Conservation (phyloP, 2,329 filamentous ascomycete species). For the Diaporthe citri region DNA sequence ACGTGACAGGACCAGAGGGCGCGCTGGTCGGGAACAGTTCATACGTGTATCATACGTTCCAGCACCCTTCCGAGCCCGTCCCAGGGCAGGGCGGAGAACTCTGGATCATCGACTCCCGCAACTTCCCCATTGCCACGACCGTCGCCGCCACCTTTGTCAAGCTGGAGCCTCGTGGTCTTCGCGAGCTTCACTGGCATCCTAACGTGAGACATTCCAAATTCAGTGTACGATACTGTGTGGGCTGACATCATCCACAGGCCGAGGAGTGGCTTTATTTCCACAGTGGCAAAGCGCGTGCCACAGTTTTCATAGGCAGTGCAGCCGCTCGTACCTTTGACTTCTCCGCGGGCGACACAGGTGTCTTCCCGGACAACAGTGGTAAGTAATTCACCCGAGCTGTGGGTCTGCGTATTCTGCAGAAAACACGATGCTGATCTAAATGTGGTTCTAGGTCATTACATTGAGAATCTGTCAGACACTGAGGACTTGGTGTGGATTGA, state of each 20-base stretch:
- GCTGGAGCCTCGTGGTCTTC: slow-evolving; percentile 71
- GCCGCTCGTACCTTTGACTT: slow-evolving; percentile 77
- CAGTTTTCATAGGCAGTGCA: slow-evolving; percentile 72
- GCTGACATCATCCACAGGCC: slow-evolving; percentile 56
- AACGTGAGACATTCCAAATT: slow-evolving; percentile 60
- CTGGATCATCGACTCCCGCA: slow-evolving; percentile 74
- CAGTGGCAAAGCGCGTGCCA: slow-evolving; percentile 70
- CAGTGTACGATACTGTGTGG: too few relatives aligned
- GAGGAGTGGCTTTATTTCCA: slow-evolving; percentile 82
- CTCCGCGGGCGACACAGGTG: slow-evolving; percentile 73
- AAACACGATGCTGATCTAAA: not conserved
- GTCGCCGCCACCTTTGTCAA: slow-evolving; percentile 75
- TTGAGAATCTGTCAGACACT: slow-evolving; percentile 74
- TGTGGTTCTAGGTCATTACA: slow-evolving; percentile 66
- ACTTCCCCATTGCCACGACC: slow-evolving; percentile 75
- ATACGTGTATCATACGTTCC: slow-evolving; percentile 71
- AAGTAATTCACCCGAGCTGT: not conserved
- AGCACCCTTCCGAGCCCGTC: slow-evolving; percentile 68
- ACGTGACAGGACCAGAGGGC: slow-evolving; percentile 59
- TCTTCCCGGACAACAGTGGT: slow-evolving; percentile 72
- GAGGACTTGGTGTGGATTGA: slow-evolving; percentile 78
- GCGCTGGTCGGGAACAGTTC: slow-evolving; percentile 68
- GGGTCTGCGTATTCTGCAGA: not conserved
- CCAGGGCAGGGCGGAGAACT: slow-evolving; percentile 73
- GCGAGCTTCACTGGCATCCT: slow-evolving; percentile 79